A percentile compares a stretch with the other conserved stretches of the same genome.
Evolutionary conservation across 805 yeast species (phyloP).

Genomic region (Candida maris): DNA sequence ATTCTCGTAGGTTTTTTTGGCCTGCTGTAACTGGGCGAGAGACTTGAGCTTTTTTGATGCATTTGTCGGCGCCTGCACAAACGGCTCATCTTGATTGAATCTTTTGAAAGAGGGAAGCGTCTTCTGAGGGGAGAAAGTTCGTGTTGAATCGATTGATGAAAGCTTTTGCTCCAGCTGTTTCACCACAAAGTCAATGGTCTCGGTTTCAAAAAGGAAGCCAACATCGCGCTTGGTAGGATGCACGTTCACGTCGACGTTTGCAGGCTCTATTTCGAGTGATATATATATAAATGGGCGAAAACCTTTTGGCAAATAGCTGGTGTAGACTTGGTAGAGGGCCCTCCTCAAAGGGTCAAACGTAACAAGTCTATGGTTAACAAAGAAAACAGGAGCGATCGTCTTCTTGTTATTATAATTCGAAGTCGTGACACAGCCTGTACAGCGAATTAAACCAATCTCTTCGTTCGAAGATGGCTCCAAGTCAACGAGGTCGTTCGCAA

Average conservation of each 20-base stretch:
- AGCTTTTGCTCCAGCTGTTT: constrained; percentile 47
- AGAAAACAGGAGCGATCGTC: constrained; percentile 64
- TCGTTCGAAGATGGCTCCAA: constrained; percentile 35
- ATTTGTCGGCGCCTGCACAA: constrained; percentile 4
- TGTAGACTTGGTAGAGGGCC: constrained; percentile 60
- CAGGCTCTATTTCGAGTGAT: constrained; percentile 61
- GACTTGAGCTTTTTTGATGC: constrained; percentile 7
- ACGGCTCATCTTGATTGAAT: constrained; percentile 13
- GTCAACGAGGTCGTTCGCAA: constrained; percentile 62
- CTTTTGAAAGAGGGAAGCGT: constrained; percentile 40
- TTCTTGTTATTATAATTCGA: constrained; percentile 71
- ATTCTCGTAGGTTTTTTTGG: constrained; percentile 50
- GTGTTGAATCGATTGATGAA: constrained; percentile 56
- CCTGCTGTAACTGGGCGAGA: constrained; percentile 8
- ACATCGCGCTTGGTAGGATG: constrained; percentile 97
- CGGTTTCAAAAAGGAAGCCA: constrained; percentile 79
- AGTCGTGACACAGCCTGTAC: constrained; percentile 62
- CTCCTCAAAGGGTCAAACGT: constrained; percentile 75
- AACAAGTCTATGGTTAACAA: constrained; percentile 82
- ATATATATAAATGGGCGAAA: constrained; percentile 73
- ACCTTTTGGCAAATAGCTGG: constrained; percentile 73
- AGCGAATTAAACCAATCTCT: constrained; percentile 47
- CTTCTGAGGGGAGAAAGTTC: constrained; percentile 67
- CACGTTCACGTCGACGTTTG: constrained; percentile 82
- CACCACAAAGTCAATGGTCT: constrained; percentile 64